Evolutionary conservation across 2,329 filamentous ascomycete genomes (phyloP).

Genomic region (Aspergillus piperis): DNA sequence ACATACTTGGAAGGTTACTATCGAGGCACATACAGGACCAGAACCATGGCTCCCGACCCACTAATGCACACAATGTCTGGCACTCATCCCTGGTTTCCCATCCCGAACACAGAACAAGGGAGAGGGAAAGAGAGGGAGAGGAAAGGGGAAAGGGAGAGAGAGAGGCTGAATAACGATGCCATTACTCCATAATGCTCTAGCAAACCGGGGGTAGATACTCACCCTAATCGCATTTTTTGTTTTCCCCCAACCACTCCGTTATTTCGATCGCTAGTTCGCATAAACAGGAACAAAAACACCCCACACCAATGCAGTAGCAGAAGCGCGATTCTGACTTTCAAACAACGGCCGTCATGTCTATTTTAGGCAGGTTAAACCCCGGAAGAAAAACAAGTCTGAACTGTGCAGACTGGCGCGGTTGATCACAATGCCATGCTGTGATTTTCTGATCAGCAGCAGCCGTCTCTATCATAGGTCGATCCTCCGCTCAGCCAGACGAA

Average conservation of each 20-base stretch:
- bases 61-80: background rate
- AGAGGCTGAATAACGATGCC: background rate
- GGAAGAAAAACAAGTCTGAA: slow-evolving; percentile 2
- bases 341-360: slow-evolving; percentile 15
- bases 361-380: slow-evolving; percentile 9
- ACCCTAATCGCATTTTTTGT: background rate
- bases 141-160: background rate
- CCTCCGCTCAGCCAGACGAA: slow-evolving; percentile 15
- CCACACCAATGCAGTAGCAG: background rate
- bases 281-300: background rate
- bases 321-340: slow-evolving; percentile 1
- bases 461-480: slow-evolving; percentile 14
- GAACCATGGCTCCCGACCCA: background rate
- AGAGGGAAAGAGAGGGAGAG: background rate
- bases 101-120: background rate
- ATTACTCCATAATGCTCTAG: background rate
- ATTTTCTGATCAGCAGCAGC: background rate
- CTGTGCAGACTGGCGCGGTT: background rate
- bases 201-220: background rate
- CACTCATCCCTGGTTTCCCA: background rate
- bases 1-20: background rate
- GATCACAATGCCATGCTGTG: background rate
- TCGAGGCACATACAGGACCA: background rate
- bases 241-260: background rate
- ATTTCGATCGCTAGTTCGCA: background rate